phyloP scores from a whole-genome alignment of 1,284 basidiomycete species.

The Phenoliferia sp. region DNA sequence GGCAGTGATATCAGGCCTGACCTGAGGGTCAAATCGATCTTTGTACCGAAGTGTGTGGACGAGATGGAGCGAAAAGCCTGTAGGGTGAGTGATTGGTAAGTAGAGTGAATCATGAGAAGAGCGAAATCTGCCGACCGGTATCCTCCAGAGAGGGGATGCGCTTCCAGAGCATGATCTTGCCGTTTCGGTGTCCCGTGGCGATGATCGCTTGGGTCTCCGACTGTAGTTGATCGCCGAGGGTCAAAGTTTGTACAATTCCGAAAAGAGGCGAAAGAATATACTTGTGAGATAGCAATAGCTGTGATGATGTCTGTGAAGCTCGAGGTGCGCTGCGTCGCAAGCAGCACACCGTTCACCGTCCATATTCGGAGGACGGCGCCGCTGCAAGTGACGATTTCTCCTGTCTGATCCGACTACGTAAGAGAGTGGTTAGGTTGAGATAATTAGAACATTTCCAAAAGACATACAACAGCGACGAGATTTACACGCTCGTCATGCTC shows the following conservation, averaged over 20 bases:
- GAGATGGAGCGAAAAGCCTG: conserved; percentile 7
- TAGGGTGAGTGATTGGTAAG: neutral
- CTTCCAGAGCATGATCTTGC: conserved; percentile 6
- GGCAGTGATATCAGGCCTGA: neutral
- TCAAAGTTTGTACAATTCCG: neutral
- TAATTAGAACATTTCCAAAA: conserved; percentile 30
- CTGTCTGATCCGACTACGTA: conserved; percentile 48
- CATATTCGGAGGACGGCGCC: conserved; percentile 62
- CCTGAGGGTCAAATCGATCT: conserved; percentile 7
- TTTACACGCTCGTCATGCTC: conserved; percentile 56
- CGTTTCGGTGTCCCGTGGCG: conserved; percentile 9
- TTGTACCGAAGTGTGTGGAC: conserved; percentile 4
- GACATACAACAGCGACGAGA: conserved; percentile 74
- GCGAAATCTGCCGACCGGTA: neutral
- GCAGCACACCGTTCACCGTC: conserved; percentile 62
- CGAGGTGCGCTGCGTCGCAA: conserved; percentile 4
- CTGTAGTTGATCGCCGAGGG: neutral
- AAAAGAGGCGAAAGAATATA: neutral
- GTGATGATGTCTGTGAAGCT: conserved; percentile 7
- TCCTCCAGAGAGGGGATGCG: neutral
- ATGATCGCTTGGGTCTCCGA: conserved; percentile 11
- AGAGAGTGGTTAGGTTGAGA: conserved; percentile 1
- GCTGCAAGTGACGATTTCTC: conserved; percentile 76
- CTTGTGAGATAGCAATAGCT: conserved; percentile 8
- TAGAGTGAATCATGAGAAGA: neutral